phyloP scores from a whole-genome alignment of 2,329 filamentous ascomycete genomes.

The Xylaria sp. region DNA sequence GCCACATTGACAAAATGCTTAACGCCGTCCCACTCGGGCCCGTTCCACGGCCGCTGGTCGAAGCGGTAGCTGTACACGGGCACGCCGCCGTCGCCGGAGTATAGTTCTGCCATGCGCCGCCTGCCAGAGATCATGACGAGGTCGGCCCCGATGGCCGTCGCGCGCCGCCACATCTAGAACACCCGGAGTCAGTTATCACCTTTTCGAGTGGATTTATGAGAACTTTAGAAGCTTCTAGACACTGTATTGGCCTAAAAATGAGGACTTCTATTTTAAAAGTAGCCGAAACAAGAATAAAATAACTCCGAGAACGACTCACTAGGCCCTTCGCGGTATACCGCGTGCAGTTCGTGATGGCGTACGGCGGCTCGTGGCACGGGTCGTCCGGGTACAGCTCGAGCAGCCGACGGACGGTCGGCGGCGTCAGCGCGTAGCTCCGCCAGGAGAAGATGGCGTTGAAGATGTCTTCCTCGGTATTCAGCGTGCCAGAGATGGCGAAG shows the following conservation, averaged over 20 bases:
- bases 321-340: conserved; percentile 49
- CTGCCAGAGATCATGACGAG: conserved; percentile 61
- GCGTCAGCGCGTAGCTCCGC: conserved; percentile 59
- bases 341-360: conserved; percentile 53
- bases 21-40: conserved; percentile 54
- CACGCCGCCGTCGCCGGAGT: conserved; percentile 48
- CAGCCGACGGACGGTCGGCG: conserved; percentile 56
- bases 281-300: too few species aligned
- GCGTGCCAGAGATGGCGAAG: conserved; percentile 54
- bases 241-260: too few species aligned
- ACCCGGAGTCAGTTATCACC: too few species aligned
- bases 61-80: conserved; percentile 62
- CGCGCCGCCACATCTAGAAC: conserved; percentile 61
- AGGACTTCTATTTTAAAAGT: too few species aligned
- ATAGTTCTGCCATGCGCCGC: conserved; percentile 58
- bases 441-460: conserved; percentile 56
- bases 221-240: too few species aligned
- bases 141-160: conserved; percentile 58
- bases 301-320: too few species aligned
- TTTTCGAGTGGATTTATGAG: too few species aligned
- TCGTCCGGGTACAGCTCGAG: conserved; percentile 62
- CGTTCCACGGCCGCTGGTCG: conserved; percentile 59
- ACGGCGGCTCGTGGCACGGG: conserved; percentile 59
- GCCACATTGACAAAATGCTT: conserved; percentile 62
- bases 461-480: conserved; percentile 57